Base-by-base conservation (phyloP, 1,284 basidiomycete genomes). In the Sphagnurus paluster region DNA sequence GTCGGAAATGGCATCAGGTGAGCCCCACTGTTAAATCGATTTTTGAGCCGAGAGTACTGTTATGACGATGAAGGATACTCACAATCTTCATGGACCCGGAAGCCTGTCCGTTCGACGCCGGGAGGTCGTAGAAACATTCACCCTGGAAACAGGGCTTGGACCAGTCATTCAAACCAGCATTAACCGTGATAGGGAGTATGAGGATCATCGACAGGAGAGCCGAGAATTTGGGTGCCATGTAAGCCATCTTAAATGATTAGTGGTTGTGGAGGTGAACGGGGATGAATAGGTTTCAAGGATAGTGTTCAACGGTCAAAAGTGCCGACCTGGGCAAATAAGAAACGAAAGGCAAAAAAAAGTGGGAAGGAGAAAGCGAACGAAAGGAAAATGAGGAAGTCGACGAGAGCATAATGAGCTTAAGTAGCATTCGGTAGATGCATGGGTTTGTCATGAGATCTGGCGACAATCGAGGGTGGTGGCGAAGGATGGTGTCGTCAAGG, bases 1-100 rank as follows among this genome's bases (percentile, higher is more conserved):
- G 51, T 81, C 78, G 3, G 75, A 69, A 32, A 80, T 74, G 2
- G 72, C 63, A 17, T 55, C 55, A 1, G 63, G 42, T 1, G 70
- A 59, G 7, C 76, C 76, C 66, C 66, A 73, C 74, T 75, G 47
- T 29, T 13, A 21, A 13, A 3, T 3, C 26, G 13, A 19, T 6
- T 19, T 24, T 32, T 4, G 13, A n/a, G 3, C 4, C 7, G 5
- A 17, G 19, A 25, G 26, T 4, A 13, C n/a, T n/a, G n/a, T n/a
- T n/a, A n/a, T n/a, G n/a, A n/a, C n/a, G n/a, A n/a, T n/a, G n/a
- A 17, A 2, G 25, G 25, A 30, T 1, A 29, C 42, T 5, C 10
- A 44, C 42, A 14, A 45, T 45, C 37, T 39, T 45, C 2, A 45
- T 20, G 6, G 37, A 34, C 30, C 40, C 45, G 32, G 49, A 30